Base-by-base conservation (phyloP, 345 rosid genomes). In the Viola odorata region DNA sequence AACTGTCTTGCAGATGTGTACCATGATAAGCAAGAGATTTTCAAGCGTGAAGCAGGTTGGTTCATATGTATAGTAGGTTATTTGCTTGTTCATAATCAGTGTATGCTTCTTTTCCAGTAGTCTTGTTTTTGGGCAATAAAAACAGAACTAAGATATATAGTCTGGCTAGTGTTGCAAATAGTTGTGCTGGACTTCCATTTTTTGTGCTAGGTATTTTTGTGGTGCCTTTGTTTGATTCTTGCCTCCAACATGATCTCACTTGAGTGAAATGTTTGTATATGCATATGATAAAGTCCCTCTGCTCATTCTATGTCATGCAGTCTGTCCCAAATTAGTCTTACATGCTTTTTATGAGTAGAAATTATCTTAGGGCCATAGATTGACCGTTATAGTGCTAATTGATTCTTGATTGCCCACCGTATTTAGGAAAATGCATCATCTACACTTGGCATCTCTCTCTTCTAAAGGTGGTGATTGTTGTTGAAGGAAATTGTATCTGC, bases 1-100 rank as follows among this genome's bases (percentile, higher is more conserved):
- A 55, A 71, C 41, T 53, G 8, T 50, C 59, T 3, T 82, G 76
- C 77, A 94, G 99, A 94, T 63, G 96, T 85, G 55, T 94, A 94
- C 74, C 82, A 94, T 48, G 96, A 94, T 67, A 69, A 76, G 58
- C 85, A 69, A 74, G 96, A 94, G 65, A 85, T 84, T 70, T 91
- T 94, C 66, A 62, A 64, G 68, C 83, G 95, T 8, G 97, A 86
- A 79, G 99, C 96, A 86, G 97, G 97, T 87, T 65, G 42, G 91
- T 72, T 71, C 38, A 55, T 60, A 1, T 11, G 3, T 42, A 42
- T 11, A 42, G 7, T 42, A 42, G 7, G 11, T 42, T 42, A 6
- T 42, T 11, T 42, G 8, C 7, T 42, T 42, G 7, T 11, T 42
- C 11, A 11, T 42, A 6, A 7, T 6, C 8, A 42, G 11, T 42